Base-by-base conservation (phyloP, 1,284 basidiomycete genomes). In the Sporisorium graminicola region DNA sequence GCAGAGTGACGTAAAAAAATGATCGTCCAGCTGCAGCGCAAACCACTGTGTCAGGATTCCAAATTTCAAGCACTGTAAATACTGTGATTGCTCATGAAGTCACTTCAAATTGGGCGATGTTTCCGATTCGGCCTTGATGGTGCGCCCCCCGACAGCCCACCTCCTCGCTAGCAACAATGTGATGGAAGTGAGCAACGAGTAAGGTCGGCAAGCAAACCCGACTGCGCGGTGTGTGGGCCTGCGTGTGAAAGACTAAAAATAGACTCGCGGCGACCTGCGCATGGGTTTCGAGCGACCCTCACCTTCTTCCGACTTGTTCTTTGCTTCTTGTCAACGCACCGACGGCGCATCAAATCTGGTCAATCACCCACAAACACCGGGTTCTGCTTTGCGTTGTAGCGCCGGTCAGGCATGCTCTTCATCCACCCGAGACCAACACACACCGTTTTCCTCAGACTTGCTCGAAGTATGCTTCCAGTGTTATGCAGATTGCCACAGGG, bases 1-100 rank as follows among this genome's bases (percentile, higher is more conserved):
- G 57, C 52, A 42, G 22, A 16, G 47, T 68, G 65, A 68, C 71
- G 71, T 74, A 33, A 55, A 40, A 37, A 64, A 58, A 60, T n/a
- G 71, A 74, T 74, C 71, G 46, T 8, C 65, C 51, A 33, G 29
- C 61, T 73, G 63, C 69, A 72, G 49, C 44, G 26, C 16, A 14
- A 18, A 18, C 18, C 31, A n/a, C 8, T 8, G 3, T 22, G 20
- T 14, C 22, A n/a, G 22, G 26, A 50, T 44, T 43, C 24, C 27
- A 20, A n/a, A 18, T 44, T 37, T 27, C 5, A 33, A n/a, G 37
- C 3, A 5, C 16, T n/a, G 14, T 40, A 4, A 5, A 43, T 20
- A 18, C n/a, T n/a, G n/a, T n/a, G n/a, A n/a, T n/a, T n/a, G n/a
- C n/a, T n/a, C n/a, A n/a, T n/a, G n/a, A n/a, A n/a, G n/a, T n/a